Base-by-base conservation (phyloP, 495 filamentous ascomycete genomes). In the Pseudoneurospora amorphoporcata region DNA sequence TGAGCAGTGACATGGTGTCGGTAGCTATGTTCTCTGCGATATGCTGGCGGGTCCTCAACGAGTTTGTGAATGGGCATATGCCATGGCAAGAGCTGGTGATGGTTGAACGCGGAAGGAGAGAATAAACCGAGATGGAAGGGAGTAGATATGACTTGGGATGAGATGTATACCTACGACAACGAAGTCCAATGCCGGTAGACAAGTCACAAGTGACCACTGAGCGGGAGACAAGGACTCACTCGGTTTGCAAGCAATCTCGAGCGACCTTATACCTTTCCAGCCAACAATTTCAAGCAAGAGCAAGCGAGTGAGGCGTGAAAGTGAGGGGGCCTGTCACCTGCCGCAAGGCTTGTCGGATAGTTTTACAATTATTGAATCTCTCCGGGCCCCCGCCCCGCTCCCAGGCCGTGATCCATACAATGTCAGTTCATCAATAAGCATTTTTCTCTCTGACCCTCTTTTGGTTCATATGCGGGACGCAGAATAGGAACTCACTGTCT, bases 1-100 rank as follows among this genome's bases (percentile, higher is more conserved):
- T 47, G 43, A 76, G 40, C 39, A 79, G 65, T 47, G 77, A 75
- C 80, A 82, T 81, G 29, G 14, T 65, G 53, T 17, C 12, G 14
- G 29, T 35, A 35, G 29, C 1, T 35, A 14, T 29, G 53, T 35
- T 17, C 53, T 17, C 53, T 16, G 23, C 12, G 1, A 61, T 35
- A 0, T 35, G 12, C 12, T 61, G 29, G 53, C 7, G 12, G 23
- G 53, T 35, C 53, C 23, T 61, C 10, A 8, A 16, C 35, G 23
- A 47, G 43, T 47, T 19, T 9, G 42, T 3, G 7, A 47, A 47
- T 9, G n/a, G 53, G 14, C 53, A 1, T 35, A 35, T 65, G 3
- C 53, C 0, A 65, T 65, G 14, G 0, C 6, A 8, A 8, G 1
- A 32, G 14, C 0, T 35, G 0, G 14, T 32, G 7, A 4, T 16